Percentiles rank a stretch among this genome's conserved stretches.
Evolutionary conservation across 805 yeast genomes (phyloP).

Genomic region (Phaffomyces opuntiae): DNA sequence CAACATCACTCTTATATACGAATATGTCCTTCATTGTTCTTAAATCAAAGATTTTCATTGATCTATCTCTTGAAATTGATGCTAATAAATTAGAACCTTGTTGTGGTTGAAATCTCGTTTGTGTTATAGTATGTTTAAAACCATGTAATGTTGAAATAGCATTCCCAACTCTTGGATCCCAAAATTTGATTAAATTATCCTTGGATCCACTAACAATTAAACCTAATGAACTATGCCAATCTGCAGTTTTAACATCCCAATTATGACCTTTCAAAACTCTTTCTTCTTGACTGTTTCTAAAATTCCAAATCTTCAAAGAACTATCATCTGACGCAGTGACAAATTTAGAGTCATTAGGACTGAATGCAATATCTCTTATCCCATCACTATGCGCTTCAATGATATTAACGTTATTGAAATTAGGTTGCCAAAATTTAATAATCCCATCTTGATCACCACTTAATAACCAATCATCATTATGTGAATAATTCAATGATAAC

Average conservation of each 20-base stretch:
- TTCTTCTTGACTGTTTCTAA: slow-evolving; percentile 82
- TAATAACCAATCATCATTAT: slow-evolving; percentile 89
- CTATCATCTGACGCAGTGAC: slow-evolving; percentile 95
- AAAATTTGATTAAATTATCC: slow-evolving; percentile 84
- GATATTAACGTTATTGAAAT: slow-evolving; percentile 91
- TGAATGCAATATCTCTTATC: slow-evolving; percentile 79
- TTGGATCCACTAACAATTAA: slow-evolving; percentile 89
- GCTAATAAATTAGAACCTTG: slow-evolving; percentile 67
- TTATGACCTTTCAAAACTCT: slow-evolving; percentile 82
- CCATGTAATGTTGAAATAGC: slow-evolving; percentile 81
- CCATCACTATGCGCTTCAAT: slow-evolving; percentile 72
- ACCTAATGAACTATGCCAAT: slow-evolving; percentile 92
- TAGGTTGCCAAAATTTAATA: slow-evolving; percentile 96
- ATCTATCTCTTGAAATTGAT: slow-evolving; percentile 82
- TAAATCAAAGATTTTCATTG: slow-evolving; percentile 81
- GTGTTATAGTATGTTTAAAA: slow-evolving; percentile 89
- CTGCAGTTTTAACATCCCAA: slow-evolving; percentile 97
- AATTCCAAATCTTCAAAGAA: slow-evolving; percentile 87
- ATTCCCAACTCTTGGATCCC: slow-evolving; percentile 87
- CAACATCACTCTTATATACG: slow-evolving; percentile 75
- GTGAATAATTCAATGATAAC: slow-evolving; percentile 71
- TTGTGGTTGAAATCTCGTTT: slow-evolving; percentile 76
- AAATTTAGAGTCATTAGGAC: slow-evolving; percentile 86
- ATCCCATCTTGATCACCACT: slow-evolving; percentile 92
- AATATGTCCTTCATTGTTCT: slow-evolving; percentile 74